Conservation (phyloP, 2,329 filamentous ascomycete genomes). For the Hirsutella rhossiliensis region DNA sequence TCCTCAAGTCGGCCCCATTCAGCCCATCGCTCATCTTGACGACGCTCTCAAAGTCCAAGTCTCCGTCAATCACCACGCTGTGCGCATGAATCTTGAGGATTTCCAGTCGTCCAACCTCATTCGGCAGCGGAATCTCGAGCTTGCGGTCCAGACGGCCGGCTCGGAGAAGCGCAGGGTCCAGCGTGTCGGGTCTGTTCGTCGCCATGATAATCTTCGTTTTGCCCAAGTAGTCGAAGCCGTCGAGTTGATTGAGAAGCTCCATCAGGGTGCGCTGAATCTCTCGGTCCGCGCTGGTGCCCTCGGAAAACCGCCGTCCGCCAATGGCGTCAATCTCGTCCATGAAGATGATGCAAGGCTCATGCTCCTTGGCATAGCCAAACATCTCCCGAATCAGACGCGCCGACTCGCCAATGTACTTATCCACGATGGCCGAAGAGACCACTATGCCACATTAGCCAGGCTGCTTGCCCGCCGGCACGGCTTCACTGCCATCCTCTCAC, state of each 20-base stretch:
- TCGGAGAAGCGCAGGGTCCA: conserved; percentile 85
- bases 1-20: conserved; percentile 93
- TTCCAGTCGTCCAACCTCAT: conserved; percentile 90
- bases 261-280: conserved; percentile 98
- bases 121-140: conserved; percentile 94
- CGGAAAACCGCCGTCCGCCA: conserved; percentile 88
- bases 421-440: conserved; percentile 95
- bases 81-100: conserved; percentile 95
- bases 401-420: conserved; percentile 99
- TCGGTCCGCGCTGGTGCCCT: conserved; percentile 93
- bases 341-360: conserved; percentile 99
- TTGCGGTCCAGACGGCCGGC: conserved; percentile 92
- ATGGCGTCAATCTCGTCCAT: conserved; percentile 99
- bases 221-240: conserved; percentile 97
- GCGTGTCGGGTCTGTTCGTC: conserved; percentile 91
- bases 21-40: conserved; percentile 99
- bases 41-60: conserved; percentile 97
- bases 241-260: conserved; percentile 96
- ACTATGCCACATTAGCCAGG: conserved; percentile 40
- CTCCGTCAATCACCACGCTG: conserved; percentile 78
- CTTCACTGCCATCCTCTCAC: conserved; percentile 28
- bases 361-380: conserved; percentile 99
- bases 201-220: conserved; percentile 99
- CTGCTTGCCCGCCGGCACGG: not conserved
- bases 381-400: conserved; percentile 95